Conservation (phyloP, 176 grass and related monocot genomes). For the Rhynchospora breviuscula region DNA sequence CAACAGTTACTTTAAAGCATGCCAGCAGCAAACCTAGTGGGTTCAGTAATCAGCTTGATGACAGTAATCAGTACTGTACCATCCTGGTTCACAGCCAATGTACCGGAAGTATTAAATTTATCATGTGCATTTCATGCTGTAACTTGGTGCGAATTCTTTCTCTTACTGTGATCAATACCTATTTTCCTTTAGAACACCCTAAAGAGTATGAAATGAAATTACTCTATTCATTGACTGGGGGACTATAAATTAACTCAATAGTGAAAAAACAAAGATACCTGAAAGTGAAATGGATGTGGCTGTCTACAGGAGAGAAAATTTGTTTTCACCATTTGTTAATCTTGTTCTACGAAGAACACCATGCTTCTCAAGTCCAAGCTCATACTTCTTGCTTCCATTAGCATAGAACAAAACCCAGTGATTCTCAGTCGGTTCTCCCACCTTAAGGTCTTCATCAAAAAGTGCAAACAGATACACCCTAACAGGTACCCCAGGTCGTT, state of each 20-base stretch:
- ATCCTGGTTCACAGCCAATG: not conserved
- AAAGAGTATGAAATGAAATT: not conserved
- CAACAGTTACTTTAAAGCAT: not conserved
- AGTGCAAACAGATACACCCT: slow-evolving; percentile 29
- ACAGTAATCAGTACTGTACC: not conserved
- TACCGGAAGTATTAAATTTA: not conserved
- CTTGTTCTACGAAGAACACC: not conserved
- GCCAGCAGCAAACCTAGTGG: not conserved
- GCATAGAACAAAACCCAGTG: slow-evolving; percentile 28
- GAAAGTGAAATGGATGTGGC: not conserved
- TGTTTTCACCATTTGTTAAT: not conserved
- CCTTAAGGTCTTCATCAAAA: slow-evolving; percentile 30
- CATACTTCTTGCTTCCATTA: slow-evolving; percentile 29
- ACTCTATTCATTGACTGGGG: not conserved
- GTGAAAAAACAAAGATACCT: not conserved
- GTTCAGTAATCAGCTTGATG: not conserved
- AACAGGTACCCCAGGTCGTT: slow-evolving; percentile 22
- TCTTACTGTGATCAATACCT: not conserved
- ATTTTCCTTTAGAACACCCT: not conserved
- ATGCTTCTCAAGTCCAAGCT: slow-evolving; percentile 15
- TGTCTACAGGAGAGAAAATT: not conserved
- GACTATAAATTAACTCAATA: not conserved
- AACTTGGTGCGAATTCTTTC: not conserved
- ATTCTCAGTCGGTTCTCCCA: slow-evolving; percentile 21
- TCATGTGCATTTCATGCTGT: not conserved